Base-by-base conservation (phyloP, 2,329 filamentous ascomycete species). In the Clonostachys chloroleuca region DNA sequence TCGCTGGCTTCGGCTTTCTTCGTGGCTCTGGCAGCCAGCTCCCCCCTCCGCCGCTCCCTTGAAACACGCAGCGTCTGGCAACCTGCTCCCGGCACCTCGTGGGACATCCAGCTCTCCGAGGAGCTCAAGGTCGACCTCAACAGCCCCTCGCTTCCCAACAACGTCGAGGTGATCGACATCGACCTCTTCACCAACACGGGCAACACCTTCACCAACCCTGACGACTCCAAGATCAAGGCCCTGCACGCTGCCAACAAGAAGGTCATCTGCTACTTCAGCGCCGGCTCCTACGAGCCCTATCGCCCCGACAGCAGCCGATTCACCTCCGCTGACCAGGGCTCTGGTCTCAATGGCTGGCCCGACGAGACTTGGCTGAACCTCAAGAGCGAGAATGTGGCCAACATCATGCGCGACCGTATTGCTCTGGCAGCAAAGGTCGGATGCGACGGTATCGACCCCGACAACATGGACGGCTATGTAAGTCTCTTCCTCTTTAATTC, bases 161-260 rank as follows among this genome's bases (percentile, higher is more conserved):
- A 30, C 24, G 24, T 30, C 24, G 65, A 70, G 5, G 67, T 85
- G 39, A 67, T 57, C 47, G 65, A 68, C 49, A 46, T 82, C 1
- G 69, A 75, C 10, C 63, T 85, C 41, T 86, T 77, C 60, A 82
- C 85, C 59, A 82, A 68, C 54, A 30, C 24, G 24, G 24, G 24
- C 24, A 30, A 30, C 24, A 10, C 8, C 24, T 30, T 30, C 24
- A 30, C 9, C 24, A 30, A 10, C 24, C 24, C 24, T 3, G 17
- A 16, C 4, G 24, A 30, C 9, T 30, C 24, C 24, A 30, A 30
- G 24, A 30, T 30, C 24, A 30, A 30, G 24, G 24, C 24, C 24
- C 9, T 35, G 12, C 30, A 59, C 52, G 49, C 51, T 33, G 52
- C 57, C 30, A 56, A 55, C 37, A 65, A 65, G 24, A 58, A 60